Evolutionary conservation across 306 rosid genomes (phyloP).

Genomic region (Aeschynomene evenia): DNA sequence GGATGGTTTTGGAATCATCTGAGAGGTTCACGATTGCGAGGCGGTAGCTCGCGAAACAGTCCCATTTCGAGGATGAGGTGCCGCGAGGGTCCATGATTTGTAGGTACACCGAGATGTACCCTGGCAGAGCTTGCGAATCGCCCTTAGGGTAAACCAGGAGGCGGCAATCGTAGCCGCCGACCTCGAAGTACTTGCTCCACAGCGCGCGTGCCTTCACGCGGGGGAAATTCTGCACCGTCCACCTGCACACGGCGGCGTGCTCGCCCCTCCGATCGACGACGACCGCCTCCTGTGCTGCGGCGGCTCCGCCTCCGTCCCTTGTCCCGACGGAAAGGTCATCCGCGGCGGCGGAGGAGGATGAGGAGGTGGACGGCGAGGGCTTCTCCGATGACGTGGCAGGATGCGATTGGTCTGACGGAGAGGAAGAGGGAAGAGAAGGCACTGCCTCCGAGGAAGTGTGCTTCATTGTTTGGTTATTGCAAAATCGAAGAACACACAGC

Average conservation of each 20-base stretch:
- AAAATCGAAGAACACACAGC: no score
- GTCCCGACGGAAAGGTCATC: constrained; percentile 69
- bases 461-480: constrained; percentile 56
- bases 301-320: constrained; percentile 85
- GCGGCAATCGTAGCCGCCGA: constrained; percentile 98
- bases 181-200: constrained; percentile 99
- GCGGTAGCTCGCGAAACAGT: constrained; percentile 96
- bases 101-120: constrained; percentile 90
- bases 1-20: constrained; percentile 88
- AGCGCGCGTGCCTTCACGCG: constrained; percentile 93
- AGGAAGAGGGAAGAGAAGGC: constrained; percentile 56
- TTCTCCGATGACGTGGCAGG: constrained; percentile 49
- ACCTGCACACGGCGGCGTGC: constrained; percentile 82
- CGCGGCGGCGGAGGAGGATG: constrained; percentile 57
- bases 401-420: constrained; percentile 59
- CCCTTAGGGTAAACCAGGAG: constrained; percentile 92
- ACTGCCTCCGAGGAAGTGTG: constrained; percentile 80
- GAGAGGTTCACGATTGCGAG: constrained; percentile 72
- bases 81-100: constrained; percentile 99
- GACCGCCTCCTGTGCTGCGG: constrained; percentile 81
- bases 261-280: constrained; percentile 79
- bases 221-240: constrained; percentile 95
- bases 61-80: constrained; percentile 94
- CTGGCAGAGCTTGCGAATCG: constrained; percentile 90
- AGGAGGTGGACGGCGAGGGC: constrained; percentile 34